phyloP scores from a whole-genome alignment of 2,329 filamentous ascomycete species.

The Pyricularia pennisetigena region DNA sequence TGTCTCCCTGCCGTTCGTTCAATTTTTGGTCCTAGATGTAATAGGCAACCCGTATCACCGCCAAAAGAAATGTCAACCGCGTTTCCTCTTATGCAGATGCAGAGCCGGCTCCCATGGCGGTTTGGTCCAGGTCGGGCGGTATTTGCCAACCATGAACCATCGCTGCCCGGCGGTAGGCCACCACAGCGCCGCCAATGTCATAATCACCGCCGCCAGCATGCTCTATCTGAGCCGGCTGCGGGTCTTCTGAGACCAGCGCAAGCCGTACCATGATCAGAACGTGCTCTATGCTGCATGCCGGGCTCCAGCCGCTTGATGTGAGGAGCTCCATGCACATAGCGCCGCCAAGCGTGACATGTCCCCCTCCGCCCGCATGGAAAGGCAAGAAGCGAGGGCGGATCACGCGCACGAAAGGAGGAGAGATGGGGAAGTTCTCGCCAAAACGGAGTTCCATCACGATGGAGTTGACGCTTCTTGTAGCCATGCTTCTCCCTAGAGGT shows the following conservation, averaged over 20 bases:
- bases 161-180: slow-evolving; percentile 64
- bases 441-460: slow-evolving; percentile 79
- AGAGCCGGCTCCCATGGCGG: slow-evolving; percentile 12
- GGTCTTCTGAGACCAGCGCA: slow-evolving; percentile 61
- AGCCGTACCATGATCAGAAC: slow-evolving; percentile 73
- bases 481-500: slow-evolving; percentile 69
- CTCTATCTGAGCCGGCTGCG: slow-evolving; percentile 57
- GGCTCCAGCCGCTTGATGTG: slow-evolving; percentile 75
- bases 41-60: neutral
- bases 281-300: slow-evolving; percentile 63
- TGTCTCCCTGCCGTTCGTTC: neutral
- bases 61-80: neutral
- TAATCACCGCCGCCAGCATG: slow-evolving; percentile 44
- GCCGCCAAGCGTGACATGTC: slow-evolving; percentile 76
- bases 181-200: slow-evolving; percentile 57
- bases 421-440: slow-evolving; percentile 62
- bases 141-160: slow-evolving; percentile 61
- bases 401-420: slow-evolving; percentile 77
- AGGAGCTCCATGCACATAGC: slow-evolving; percentile 78
- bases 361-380: slow-evolving; percentile 66
- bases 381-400: slow-evolving; percentile 70
- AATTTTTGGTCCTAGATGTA: neutral
- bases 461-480: slow-evolving; percentile 46
- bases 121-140: slow-evolving; percentile 49
- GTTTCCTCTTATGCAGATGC: neutral